Percentiles rank a stretch among this genome's conserved stretches.
These are phyloP conservation scores for Metschnikowia arizonensis DNA, from an alignment of 805 yeast genomes.

Conservation along the genomic window DNA sequence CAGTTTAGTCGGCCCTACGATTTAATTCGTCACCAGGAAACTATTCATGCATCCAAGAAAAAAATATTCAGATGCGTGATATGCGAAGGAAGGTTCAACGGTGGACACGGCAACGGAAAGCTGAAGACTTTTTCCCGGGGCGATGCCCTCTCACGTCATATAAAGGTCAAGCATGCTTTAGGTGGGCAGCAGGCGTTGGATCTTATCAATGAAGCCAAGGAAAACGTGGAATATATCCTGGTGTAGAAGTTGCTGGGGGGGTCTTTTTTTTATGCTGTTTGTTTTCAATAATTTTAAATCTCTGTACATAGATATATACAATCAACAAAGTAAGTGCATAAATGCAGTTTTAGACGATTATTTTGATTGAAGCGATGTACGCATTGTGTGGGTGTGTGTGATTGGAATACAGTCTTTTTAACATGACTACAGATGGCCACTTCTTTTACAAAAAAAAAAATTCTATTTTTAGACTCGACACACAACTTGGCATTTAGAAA, in stretches of 20 bases:
- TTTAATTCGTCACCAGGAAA: conserved; percentile 44
- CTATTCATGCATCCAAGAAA: conserved; percentile 46
- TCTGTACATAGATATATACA: conserved; percentile 6
- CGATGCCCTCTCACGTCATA: conserved; percentile 45
- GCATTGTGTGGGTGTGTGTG: not conserved
- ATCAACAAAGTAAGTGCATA: conserved; percentile 2
- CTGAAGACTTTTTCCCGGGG: conserved; percentile 45
- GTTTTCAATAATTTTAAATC: not conserved
- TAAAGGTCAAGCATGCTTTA: conserved; percentile 79
- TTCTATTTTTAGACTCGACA: not conserved
- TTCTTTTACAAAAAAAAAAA: too few relatives aligned
- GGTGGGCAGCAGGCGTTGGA: conserved; percentile 63
- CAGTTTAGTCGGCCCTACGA: conserved; percentile 72
- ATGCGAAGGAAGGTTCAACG: conserved; percentile 43
- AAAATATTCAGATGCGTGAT: conserved; percentile 44
- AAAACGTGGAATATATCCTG: conserved; percentile 60
- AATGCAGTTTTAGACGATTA: not conserved
- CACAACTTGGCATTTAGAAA: not conserved
- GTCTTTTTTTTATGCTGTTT: conserved; percentile 1
- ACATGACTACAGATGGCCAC: too few relatives aligned
- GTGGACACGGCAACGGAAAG: conserved; percentile 49
- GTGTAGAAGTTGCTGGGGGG: not conserved
- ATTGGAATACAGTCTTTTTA: too few relatives aligned
- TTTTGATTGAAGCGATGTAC: not conserved
- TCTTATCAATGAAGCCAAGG: conserved; percentile 71